phyloP scores from a whole-genome alignment of 2,329 filamentous ascomycete species.

The Phaeosphaeria sp. region DNA sequence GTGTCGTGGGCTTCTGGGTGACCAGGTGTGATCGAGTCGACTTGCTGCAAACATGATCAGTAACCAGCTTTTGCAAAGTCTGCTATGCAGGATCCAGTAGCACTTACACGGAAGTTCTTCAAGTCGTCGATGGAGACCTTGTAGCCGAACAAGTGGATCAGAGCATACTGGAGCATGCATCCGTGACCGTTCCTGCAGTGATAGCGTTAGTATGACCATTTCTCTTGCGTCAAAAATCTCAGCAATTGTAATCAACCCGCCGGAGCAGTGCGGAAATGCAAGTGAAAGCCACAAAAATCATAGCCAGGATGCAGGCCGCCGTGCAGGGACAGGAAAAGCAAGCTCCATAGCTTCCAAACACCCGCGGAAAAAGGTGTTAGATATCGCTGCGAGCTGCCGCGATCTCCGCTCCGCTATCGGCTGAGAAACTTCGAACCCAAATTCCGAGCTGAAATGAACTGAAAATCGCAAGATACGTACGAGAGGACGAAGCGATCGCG shows the following conservation, averaged over 20 bases:
- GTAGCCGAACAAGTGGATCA: conserved; percentile 97
- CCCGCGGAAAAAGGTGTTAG: conserved; percentile 28
- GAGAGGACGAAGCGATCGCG: conserved; percentile 98
- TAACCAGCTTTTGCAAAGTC: conserved; percentile 52
- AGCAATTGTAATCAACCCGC: conserved; percentile 6
- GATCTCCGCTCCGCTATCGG: conserved; percentile 5
- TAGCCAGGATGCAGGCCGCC: neutral
- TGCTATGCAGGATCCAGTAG: conserved; percentile 42
- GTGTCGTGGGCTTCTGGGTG: conserved; percentile 98
- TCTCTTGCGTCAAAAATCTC: neutral
- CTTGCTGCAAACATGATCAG: conserved; percentile 55
- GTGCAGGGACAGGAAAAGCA: neutral
- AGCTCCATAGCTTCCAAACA: neutral
- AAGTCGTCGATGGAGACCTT: conserved; percentile 85
- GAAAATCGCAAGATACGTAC: conserved; percentile 65
- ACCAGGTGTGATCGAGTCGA: conserved; percentile 86
- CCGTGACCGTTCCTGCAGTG: conserved; percentile 89
- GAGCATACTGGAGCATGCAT: conserved; percentile 99
- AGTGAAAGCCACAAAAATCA: neutral
- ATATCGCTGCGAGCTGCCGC: conserved; percentile 1
- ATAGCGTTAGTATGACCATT: conserved; percentile 21
- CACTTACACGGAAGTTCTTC: conserved; percentile 92
- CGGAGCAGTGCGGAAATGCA: conserved; percentile 23
- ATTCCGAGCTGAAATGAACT: neutral
- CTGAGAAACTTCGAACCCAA: neutral